Base-by-base conservation (phyloP, 176 grass and related monocot species). In the Alloteropsis semialata region DNA sequence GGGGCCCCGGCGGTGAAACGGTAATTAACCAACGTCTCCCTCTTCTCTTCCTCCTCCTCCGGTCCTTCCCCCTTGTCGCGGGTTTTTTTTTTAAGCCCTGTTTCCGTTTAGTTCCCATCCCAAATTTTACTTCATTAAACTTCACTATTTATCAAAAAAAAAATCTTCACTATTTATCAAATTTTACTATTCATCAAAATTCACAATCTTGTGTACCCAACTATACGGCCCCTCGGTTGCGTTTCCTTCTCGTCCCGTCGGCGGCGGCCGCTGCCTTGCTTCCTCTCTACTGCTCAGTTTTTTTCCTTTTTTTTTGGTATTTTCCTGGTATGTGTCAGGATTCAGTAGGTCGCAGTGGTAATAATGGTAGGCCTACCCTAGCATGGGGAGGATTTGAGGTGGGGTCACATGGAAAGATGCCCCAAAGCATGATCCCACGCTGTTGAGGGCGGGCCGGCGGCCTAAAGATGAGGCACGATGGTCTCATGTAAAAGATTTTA, bases 331-430 rank as follows among this genome's bases (percentile, higher is more conserved):
- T 10, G 8, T 2, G 2, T n/a, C n/a, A 55, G 21, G 21, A 55
- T 15, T 50, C 16, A 18, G 16, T 46, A 3, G 12, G 11, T 13
- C 12, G 12, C 44, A 46, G 44, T 46, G 12, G 44, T 46, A 46
- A 46, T n/a, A 46, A 46, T 15, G 12, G 12, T n/a, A n/a, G n/a
- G n/a, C n/a, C n/a, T 21, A 43, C 21, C 39, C 19, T 14, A 17
- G 41, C 41, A 28, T 42, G 67, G 11, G 0, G 66, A 16, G 65
- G 64, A 50, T 81, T 28, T 33, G 63, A 22, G 50, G 28, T 58
- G 55, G 41, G 18, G 61, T 34, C 61, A 77, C 62, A 77, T 84
- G 82, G 9, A 27, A 67, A 84, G 82, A 84, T 84, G 49, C 82
- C 60, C 3, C 11, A 0, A 0, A 28, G 33, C 46, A 84, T 55